These are phyloP conservation scores for Saturnispora halmiae DNA, from an alignment of 805 yeast genomes.

Conservation along the genomic window DNA sequence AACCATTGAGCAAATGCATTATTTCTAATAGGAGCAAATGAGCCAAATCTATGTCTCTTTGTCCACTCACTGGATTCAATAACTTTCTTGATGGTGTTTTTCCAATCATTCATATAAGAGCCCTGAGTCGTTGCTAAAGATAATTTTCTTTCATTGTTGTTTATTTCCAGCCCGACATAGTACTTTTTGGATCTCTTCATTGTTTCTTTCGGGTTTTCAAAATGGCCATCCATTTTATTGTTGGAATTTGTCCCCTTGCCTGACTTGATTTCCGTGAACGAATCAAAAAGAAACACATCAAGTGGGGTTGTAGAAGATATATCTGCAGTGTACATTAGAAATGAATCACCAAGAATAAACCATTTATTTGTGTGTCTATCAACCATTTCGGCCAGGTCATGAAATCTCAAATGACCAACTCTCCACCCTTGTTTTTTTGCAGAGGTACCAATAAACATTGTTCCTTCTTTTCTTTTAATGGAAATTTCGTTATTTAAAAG, in stretches of 20 bases:
- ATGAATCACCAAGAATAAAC: slow-evolving; percentile 80
- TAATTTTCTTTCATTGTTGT: slow-evolving; percentile 47
- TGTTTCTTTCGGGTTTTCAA: slow-evolving; percentile 24
- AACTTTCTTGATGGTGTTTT: slow-evolving; percentile 63
- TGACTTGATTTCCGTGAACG: slow-evolving; percentile 46
- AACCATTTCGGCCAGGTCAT: slow-evolving; percentile 79
- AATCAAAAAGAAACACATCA: slow-evolving; percentile 87
- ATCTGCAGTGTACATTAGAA: slow-evolving; percentile 76
- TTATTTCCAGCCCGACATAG: not conserved
- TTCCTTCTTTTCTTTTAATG: slow-evolving; percentile 84
- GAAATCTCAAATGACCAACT: slow-evolving; percentile 75
- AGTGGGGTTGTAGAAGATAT: slow-evolving; percentile 79
- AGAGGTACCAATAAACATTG: slow-evolving; percentile 65
- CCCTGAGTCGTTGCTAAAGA: slow-evolving; percentile 62
- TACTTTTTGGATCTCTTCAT: slow-evolving; percentile 3
- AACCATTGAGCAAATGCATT: slow-evolving; percentile 92
- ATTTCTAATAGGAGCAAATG: slow-evolving; percentile 86
- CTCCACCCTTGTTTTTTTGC: slow-evolving; percentile 93
- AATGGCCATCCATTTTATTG: slow-evolving; percentile 32
- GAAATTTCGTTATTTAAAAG: slow-evolving; percentile 74
- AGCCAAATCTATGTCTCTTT: slow-evolving; percentile 62
- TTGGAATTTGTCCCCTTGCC: slow-evolving; percentile 25
- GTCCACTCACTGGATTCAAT: slow-evolving; percentile 63
- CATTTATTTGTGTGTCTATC: slow-evolving; percentile 87
- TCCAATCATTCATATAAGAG: slow-evolving; percentile 63